These are phyloP conservation scores for Chionographis japonica DNA, from an alignment of 106 monocot genomes.

Conservation along the genomic window DNA sequence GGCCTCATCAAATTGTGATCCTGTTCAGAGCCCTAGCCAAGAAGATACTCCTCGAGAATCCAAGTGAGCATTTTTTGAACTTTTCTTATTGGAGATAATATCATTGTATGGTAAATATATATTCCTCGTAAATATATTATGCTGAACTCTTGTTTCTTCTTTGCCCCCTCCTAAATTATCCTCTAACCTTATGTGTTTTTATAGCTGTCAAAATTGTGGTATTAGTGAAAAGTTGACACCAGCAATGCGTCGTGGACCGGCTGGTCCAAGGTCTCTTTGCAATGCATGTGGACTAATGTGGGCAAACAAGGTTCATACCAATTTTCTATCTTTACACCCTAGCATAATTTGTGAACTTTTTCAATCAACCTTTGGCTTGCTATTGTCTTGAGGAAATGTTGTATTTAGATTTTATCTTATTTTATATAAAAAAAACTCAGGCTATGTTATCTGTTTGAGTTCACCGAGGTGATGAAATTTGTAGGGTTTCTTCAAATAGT, in stretches of 20 bases:
- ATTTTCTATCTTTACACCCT: neutral
- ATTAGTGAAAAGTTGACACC: constrained; percentile 56
- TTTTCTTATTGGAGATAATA: neutral
- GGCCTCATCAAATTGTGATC: constrained; percentile 45
- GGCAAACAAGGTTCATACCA: constrained; percentile 56
- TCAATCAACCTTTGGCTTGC: no score
- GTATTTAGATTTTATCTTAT: no score
- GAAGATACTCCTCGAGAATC: constrained; percentile 44
- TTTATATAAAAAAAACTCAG: no score
- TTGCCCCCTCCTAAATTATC: neutral
- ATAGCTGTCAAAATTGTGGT: constrained; percentile 56
- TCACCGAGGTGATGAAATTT: no score
- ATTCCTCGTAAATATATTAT: no score
- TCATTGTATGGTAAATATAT: no score
- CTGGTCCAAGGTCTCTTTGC: constrained; percentile 61
- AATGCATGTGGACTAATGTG: constrained; percentile 74
- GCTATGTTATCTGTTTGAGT: no score
- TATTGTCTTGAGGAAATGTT: no score
- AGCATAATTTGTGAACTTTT: no score
- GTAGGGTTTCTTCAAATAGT: no score
- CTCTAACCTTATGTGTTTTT: neutral
- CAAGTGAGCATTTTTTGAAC: constrained; percentile 26
- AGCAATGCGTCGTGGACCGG: constrained; percentile 67
- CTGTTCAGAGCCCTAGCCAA: constrained; percentile 29
- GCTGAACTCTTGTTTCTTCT: no score